A percentile compares a stretch with the other conserved stretches of the same genome.
Conservation (phyloP, 2,329 filamentous ascomycete species). For the Ceratocystis eucalypticola region DNA sequence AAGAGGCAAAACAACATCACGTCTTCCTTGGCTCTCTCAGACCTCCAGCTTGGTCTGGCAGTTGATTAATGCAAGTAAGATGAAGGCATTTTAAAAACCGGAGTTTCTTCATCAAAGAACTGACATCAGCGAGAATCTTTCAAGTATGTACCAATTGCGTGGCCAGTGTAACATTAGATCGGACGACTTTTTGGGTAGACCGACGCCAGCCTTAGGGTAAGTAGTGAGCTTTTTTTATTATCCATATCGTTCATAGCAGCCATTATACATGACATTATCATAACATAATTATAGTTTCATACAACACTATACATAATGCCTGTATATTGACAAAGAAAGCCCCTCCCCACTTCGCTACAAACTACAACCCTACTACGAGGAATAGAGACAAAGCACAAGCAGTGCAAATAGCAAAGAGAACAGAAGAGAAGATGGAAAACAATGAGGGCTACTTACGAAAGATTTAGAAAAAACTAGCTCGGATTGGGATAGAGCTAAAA, state of each 20-base stretch:
- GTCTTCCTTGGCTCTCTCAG: neutral
- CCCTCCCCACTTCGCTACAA: neutral
- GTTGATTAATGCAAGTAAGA: neutral
- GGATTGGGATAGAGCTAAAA: neutral
- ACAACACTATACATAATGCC: neutral
- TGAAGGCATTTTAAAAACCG: neutral
- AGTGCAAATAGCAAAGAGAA: neutral
- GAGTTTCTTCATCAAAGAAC: neutral
- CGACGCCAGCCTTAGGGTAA: neutral
- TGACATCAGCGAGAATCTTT: neutral
- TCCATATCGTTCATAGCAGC: neutral
- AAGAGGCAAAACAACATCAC: neutral
- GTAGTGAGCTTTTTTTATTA: neutral
- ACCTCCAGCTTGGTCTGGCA: neutral
- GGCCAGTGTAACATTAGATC: neutral
- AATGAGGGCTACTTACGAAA: neutral
- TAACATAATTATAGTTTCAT: neutral
- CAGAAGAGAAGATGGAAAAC: neutral
- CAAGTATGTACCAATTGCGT: neutral
- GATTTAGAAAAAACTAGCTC: neutral
- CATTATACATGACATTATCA: neutral
- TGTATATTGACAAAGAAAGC: neutral
- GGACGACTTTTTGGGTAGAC: neutral
- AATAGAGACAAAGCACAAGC: neutral
- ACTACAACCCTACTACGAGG: neutral